Evolutionary conservation across 148 eudicot genomes (phyloP).

Genomic region (Cornus kousa): DNA sequence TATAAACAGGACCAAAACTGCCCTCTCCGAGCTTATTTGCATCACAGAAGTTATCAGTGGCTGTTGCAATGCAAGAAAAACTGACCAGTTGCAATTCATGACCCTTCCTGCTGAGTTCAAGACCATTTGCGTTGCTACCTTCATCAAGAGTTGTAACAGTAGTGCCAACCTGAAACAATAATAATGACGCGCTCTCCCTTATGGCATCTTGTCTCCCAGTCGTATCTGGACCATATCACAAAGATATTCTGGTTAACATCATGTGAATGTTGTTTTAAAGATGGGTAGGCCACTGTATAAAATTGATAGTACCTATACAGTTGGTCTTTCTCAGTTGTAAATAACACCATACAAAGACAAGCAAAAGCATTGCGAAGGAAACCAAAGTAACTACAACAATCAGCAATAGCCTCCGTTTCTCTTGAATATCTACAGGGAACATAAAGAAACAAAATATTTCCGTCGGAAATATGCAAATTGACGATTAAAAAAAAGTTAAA

Average conservation of each 20-base stretch:
- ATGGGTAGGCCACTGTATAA: too few species aligned
- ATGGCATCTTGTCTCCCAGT: too few species aligned
- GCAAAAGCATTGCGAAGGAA: not conserved
- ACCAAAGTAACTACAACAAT: not conserved
- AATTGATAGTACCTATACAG: too few species aligned
- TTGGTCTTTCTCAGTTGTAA: not conserved
- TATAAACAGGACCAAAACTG: constrained; percentile 15
- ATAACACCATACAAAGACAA: not conserved
- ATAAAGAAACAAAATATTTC: too few species aligned
- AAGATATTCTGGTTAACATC: too few species aligned
- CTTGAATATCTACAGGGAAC: not conserved
- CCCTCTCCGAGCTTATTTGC: constrained; percentile 15
- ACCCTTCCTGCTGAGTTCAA: not conserved
- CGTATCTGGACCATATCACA: too few species aligned
- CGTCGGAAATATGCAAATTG: too few species aligned
- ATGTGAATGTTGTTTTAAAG: too few species aligned
- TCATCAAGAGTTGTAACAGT: too few species aligned
- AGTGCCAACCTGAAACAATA: not conserved
- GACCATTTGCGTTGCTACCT: not conserved
- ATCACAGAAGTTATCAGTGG: constrained; percentile 2
- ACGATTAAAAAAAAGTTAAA: too few species aligned
- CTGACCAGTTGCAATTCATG: constrained; percentile 6
- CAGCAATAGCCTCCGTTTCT: not conserved
- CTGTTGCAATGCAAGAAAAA: constrained; percentile 9
- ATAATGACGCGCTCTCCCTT: too few species aligned